Evolutionary conservation across 1,284 basidiomycete species (phyloP).

Genomic region (Cutaneotrichosporon cutaneum): DNA sequence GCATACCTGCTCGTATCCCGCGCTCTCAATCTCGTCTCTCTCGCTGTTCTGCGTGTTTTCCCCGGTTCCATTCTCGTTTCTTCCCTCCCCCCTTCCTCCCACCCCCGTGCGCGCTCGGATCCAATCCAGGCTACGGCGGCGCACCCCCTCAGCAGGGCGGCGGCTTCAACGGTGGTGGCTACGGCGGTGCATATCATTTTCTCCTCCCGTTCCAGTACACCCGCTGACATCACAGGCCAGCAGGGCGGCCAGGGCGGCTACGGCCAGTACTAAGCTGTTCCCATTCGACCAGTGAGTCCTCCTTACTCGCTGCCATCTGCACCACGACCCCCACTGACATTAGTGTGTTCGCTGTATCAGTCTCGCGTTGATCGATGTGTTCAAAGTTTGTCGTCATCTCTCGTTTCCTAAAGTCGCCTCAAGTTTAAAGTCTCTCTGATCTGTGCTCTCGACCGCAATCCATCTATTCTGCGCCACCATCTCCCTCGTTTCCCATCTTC

Average conservation of each 20-base stretch:
- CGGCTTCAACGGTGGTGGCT: slow-evolving; percentile 31
- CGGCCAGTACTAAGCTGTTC: slow-evolving; percentile 39
- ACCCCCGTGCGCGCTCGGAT: slow-evolving; percentile 11
- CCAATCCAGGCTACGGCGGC: slow-evolving; percentile 20
- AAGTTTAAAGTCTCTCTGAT: slow-evolving; percentile 11
- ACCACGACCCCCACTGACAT: no score
- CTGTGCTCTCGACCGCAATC: slow-evolving; percentile 11
- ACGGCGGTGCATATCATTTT: slow-evolving; percentile 27
- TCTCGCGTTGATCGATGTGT: slow-evolving; percentile 13
- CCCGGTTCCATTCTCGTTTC: not conserved
- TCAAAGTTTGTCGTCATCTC: slow-evolving; percentile 10
- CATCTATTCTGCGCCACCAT: slow-evolving; percentile 8
- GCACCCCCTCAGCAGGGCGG: slow-evolving; percentile 20
- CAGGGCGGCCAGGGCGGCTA: slow-evolving; percentile 38
- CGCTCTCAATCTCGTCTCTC: no score
- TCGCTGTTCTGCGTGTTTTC: not conserved
- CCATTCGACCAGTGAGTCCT: slow-evolving; percentile 12
- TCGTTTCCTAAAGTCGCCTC: not conserved
- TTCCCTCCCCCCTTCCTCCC: slow-evolving; percentile 5
- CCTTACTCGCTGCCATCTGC: no score
- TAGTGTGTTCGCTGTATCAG: slow-evolving; percentile 16
- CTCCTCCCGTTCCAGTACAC: not conserved
- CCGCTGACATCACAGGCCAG: slow-evolving; percentile 22
- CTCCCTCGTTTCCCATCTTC: not conserved
- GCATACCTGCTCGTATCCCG: not conserved